phyloP scores from a whole-genome alignment of 495 filamentous ascomycete species.

The Penicillium arizonense region DNA sequence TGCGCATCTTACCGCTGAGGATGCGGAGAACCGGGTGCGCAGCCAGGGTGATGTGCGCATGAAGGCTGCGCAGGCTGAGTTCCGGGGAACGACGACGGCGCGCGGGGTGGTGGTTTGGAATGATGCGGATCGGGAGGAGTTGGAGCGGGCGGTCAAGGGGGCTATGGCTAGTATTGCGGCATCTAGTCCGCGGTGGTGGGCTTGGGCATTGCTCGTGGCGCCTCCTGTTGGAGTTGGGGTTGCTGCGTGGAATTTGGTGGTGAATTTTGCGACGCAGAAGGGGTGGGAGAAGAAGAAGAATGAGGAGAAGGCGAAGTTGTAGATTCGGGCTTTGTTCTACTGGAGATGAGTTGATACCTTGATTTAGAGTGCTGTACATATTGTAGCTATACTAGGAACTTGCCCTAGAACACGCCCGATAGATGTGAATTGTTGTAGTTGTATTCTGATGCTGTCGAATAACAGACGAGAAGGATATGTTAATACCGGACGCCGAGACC shows the following conservation, averaged over 20 bases:
- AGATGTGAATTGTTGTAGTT: background rate
- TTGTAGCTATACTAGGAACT: conserved; percentile 2
- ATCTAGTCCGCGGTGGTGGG: conserved; percentile 77
- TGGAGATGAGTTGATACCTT: conserved; percentile 2
- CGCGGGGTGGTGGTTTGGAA: conserved; percentile 83
- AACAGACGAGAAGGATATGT: too few relatives aligned
- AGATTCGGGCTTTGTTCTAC: conserved; percentile 3
- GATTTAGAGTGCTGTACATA: conserved; percentile 4
- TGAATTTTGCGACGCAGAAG: conserved; percentile 64
- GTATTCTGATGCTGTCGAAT: too few relatives aligned
- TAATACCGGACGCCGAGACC: background rate
- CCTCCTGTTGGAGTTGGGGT: conserved; percentile 68
- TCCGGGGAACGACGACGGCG: conserved; percentile 51
- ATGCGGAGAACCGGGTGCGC: conserved; percentile 76
- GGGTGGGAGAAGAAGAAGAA: conserved; percentile 66
- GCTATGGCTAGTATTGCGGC: conserved; percentile 60
- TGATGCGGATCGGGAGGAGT: conserved; percentile 66
- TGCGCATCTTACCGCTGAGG: conserved; percentile 65
- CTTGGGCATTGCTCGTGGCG: conserved; percentile 64
- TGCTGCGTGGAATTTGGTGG: conserved; percentile 64
- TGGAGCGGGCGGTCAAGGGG: conserved; percentile 60
- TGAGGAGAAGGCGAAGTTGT: conserved; percentile 70
- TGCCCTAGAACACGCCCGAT: background rate
- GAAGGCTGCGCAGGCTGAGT: conserved; percentile 73
- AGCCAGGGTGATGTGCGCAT: conserved; percentile 81